These are phyloP conservation scores for Luzula sylvatica DNA, from an alignment of 176 grass and related monocot species.

Conservation along the genomic window DNA sequence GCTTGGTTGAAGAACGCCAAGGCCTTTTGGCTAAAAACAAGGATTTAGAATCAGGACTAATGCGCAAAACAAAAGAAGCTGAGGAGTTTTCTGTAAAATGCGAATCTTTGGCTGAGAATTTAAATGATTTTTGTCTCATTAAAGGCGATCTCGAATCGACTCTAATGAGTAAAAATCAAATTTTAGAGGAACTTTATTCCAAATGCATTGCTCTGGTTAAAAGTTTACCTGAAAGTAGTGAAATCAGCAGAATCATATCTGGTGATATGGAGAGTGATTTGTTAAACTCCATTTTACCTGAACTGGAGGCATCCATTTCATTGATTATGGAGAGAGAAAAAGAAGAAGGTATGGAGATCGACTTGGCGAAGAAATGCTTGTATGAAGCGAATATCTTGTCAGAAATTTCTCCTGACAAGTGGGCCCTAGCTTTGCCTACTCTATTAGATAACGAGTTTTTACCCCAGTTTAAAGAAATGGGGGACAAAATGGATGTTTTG, in stretches of 20 bases:
- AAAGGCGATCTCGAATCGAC: conserved; percentile 48
- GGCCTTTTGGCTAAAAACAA: conserved; percentile 34
- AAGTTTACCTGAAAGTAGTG: conserved; percentile 29
- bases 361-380: conserved; percentile 67
- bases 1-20: conserved; percentile 36
- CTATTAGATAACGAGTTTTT: conserved; percentile 52
- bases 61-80: conserved; percentile 60
- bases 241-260: conserved; percentile 16
- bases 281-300: conserved; percentile 42
- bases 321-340: conserved; percentile 53
- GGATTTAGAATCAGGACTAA: conserved; percentile 46
- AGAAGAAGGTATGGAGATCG: conserved; percentile 42
- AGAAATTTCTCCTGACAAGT: conserved; percentile 50
- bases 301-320: conserved; percentile 54
- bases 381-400: conserved; percentile 39
- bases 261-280: conserved; percentile 40
- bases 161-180: conserved; percentile 39
- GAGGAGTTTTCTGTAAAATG: conserved; percentile 58
- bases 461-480: conserved; percentile 43
- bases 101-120: conserved; percentile 46
- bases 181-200: conserved; percentile 37
- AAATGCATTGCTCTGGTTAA: conserved; percentile 57
- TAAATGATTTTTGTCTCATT: conserved; percentile 44
- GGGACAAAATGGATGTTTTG: conserved; percentile 45
- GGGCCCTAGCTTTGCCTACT: conserved; percentile 45